Evolutionary conservation across 140 eudicot genomes (phyloP).

Genomic region (Artemisia princeps): DNA sequence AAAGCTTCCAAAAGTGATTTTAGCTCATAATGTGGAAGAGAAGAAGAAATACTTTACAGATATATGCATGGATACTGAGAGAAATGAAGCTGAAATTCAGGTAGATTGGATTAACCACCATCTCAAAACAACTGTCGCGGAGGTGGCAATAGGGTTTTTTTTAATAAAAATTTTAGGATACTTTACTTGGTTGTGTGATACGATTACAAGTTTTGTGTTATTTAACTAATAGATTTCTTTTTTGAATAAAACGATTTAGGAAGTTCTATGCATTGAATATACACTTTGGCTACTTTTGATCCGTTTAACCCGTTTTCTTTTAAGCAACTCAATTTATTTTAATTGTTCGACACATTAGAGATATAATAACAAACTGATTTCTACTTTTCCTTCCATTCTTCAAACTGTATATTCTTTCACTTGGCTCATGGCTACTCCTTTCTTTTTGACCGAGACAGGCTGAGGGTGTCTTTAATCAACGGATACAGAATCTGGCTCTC

Average conservation of each 20-base stretch:
- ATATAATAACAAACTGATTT: not conserved
- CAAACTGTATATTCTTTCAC: not conserved
- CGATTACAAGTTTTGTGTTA: not conserved
- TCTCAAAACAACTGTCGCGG: not conserved
- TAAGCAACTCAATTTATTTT: no score
- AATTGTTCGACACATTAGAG: no score
- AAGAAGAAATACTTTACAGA: constrained; percentile 77
- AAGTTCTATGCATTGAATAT: not conserved
- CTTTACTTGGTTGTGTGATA: not conserved
- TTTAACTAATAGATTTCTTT: no score
- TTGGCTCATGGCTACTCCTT: constrained; percentile 6
- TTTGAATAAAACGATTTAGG: not conserved
- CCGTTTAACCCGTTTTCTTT: not conserved
- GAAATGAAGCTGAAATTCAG: constrained; percentile 88
- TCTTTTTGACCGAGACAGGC: constrained; percentile 44
- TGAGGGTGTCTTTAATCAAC: constrained; percentile 91
- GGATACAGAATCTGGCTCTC: constrained; percentile 95
- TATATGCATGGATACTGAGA: constrained; percentile 62
- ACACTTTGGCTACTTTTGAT: not conserved
- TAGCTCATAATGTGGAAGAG: constrained; percentile 78
- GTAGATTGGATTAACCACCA: constrained; percentile 23
- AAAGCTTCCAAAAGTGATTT: constrained; percentile 78
- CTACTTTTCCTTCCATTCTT: not conserved
- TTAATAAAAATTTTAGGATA: not conserved
- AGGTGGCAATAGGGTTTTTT: no score